A percentile compares a stretch with the other conserved stretches of the same genome.
Conservation (phyloP, 2,329 filamentous ascomycete genomes). For the Beauveria scarabaeidicola region DNA sequence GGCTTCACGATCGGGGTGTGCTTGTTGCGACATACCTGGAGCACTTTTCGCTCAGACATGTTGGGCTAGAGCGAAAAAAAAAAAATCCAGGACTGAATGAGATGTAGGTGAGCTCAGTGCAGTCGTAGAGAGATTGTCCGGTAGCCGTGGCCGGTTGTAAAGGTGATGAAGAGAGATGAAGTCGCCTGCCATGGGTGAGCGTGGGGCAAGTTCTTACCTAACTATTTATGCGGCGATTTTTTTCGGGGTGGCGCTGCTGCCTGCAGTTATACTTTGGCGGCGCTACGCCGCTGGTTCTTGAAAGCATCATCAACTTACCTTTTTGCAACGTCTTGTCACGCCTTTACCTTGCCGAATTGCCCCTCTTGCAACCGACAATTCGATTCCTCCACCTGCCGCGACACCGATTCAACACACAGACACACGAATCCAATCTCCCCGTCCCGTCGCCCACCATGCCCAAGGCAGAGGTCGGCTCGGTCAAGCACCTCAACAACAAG, state of each 20-base stretch:
- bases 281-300: not conserved
- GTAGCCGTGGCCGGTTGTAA: not conserved
- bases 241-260: constrained; percentile 1
- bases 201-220: not conserved
- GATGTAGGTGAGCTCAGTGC: not conserved
- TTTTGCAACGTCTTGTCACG: not conserved
- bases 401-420: not conserved
- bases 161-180: not conserved
- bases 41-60: constrained; percentile 84
- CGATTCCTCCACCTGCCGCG: not conserved
- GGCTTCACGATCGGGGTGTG: not conserved
- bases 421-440: not conserved
- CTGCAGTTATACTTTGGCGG: not conserved
- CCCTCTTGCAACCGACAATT: not conserved
- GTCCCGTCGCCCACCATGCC: constrained; percentile 54
- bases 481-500: constrained; percentile 85
- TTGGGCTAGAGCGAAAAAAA: constrained; percentile 17
- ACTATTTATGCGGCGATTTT: not conserved
- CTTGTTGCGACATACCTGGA: constrained; percentile 29
- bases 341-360: not conserved
- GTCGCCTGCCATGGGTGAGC: not conserved
- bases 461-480: constrained; percentile 83
- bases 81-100: not conserved
- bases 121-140: not conserved
- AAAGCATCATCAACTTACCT: not conserved